Evolutionary conservation across 768 basidiomycete species (phyloP).

Genomic region (Phanerochaete sordida): DNA sequence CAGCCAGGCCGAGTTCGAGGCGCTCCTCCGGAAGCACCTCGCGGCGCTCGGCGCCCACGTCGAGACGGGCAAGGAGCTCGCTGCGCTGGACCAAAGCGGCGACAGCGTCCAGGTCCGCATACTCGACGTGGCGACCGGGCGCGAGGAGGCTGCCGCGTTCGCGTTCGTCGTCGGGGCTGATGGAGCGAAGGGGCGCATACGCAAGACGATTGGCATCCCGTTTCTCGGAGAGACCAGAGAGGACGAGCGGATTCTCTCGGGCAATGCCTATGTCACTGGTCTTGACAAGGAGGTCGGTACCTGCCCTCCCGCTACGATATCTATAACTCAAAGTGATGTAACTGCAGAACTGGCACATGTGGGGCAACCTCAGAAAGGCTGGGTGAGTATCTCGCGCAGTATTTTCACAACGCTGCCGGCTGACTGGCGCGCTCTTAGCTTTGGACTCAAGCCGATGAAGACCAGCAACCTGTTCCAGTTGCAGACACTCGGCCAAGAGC

Average conservation of each 20-base stretch:
- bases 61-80: constrained; percentile 33
- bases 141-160: constrained; percentile 24
- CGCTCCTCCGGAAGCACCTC: constrained; percentile 28
- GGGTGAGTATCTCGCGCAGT: constrained; percentile 1
- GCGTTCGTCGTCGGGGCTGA: constrained; percentile 40
- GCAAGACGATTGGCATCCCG: constrained; percentile 37
- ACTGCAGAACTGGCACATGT: constrained; percentile 20
- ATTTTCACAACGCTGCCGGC: not conserved
- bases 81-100: constrained; percentile 28
- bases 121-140: constrained; percentile 9
- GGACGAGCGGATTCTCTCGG: constrained; percentile 26
- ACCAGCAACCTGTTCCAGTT: constrained; percentile 11
- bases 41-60: constrained; percentile 26
- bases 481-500: constrained; percentile 10
- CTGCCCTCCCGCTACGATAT: too few relatives aligned
- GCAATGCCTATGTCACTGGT: constrained; percentile 36
- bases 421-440: not conserved
- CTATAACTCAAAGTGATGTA: too few relatives aligned
- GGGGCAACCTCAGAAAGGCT: constrained; percentile 13
- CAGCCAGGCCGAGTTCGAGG: constrained; percentile 23
- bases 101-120: constrained; percentile 30
- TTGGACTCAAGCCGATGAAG: constrained; percentile 10
- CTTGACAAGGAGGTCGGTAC: constrained; percentile 26
- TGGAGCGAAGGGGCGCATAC: constrained; percentile 34
- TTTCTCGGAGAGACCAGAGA: constrained; percentile 39